Percentiles rank a stretch among this genome's conserved stretches.
phyloP scores from a whole-genome alignment of 1,139 yeast genomes.

The Pichia sp. region DNA sequence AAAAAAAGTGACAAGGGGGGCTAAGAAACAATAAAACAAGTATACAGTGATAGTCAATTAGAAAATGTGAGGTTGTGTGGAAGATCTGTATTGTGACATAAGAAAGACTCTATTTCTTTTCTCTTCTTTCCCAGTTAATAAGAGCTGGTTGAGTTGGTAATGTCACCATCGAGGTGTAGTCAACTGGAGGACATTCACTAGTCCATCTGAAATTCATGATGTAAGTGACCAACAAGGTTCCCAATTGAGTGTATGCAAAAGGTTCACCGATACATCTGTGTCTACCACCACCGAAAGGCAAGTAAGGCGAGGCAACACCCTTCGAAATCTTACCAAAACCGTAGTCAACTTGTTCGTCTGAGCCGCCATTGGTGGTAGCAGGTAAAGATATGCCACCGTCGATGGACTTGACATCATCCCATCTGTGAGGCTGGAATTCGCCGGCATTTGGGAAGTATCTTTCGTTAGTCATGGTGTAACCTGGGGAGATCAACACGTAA shows the following conservation, averaged over 20 bases:
- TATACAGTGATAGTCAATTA: slow-evolving; percentile 8
- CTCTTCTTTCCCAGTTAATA: slow-evolving; percentile 60
- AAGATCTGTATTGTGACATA: not conserved
- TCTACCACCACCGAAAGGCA: slow-evolving; percentile 99
- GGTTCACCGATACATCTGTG: slow-evolving; percentile 99
- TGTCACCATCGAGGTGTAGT: slow-evolving; percentile 91
- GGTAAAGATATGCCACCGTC: slow-evolving; percentile 33
- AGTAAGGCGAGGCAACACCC: slow-evolving; percentile 92
- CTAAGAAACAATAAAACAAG: slow-evolving; percentile 8
- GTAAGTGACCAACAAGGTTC: slow-evolving; percentile 73
- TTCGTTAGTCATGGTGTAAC: slow-evolving; percentile 76
- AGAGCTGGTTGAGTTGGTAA: slow-evolving; percentile 79
- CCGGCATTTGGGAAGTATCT: slow-evolving; percentile 72
- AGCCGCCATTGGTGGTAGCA: slow-evolving; percentile 31
- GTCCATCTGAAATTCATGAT: slow-evolving; percentile 78
- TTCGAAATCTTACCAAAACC: slow-evolving; percentile 95
- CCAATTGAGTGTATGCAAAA: slow-evolving; percentile 92
- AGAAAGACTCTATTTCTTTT: slow-evolving; percentile 7
- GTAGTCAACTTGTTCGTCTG: slow-evolving; percentile 70
- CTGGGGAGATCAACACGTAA: slow-evolving; percentile 89
- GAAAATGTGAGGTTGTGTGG: not conserved
- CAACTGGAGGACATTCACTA: slow-evolving; percentile 65
- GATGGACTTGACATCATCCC: slow-evolving; percentile 56
- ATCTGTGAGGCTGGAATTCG: slow-evolving; percentile 78
- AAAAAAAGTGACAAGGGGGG: not conserved